Evolutionary conservation across 192 early-diverging fungal species (phyloP).

Genomic region (Backusella luteola): DNA sequence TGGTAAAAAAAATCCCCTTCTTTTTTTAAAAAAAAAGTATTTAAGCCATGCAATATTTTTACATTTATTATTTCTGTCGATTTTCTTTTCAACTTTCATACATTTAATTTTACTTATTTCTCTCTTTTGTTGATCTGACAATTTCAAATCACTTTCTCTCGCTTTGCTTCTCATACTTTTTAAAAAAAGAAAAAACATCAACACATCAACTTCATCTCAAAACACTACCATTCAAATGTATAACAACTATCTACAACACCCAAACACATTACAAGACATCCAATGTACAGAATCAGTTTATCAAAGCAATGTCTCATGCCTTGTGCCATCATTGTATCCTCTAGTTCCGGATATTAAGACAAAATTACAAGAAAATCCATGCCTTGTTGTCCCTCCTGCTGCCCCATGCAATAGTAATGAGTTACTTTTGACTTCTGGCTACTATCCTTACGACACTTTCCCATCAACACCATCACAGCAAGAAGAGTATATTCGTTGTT

Average conservation of each 20-base stretch:
- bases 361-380: neutral
- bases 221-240: neutral
- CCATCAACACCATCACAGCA: constrained; percentile 46
- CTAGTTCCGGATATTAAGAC: neutral
- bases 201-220: neutral
- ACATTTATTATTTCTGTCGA: neutral
- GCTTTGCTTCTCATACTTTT: neutral
- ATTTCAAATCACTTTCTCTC: neutral
- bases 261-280: neutral
- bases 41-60: neutral
- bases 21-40: neutral
- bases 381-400: neutral
- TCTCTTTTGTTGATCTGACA: neutral
- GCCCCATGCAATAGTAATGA: neutral
- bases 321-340: neutral
- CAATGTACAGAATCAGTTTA: neutral
- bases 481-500: constrained; percentile 22
- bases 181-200: neutral
- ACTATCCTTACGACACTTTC: neutral
- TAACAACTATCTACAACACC: neutral
- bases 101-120: neutral
- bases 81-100: neutral
- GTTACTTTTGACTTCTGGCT: constrained; percentile 9
- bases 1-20: neutral
- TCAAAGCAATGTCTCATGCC: neutral